Conservation (phyloP, 768 basidiomycete genomes). For the Lactifluus echinatus region DNA sequence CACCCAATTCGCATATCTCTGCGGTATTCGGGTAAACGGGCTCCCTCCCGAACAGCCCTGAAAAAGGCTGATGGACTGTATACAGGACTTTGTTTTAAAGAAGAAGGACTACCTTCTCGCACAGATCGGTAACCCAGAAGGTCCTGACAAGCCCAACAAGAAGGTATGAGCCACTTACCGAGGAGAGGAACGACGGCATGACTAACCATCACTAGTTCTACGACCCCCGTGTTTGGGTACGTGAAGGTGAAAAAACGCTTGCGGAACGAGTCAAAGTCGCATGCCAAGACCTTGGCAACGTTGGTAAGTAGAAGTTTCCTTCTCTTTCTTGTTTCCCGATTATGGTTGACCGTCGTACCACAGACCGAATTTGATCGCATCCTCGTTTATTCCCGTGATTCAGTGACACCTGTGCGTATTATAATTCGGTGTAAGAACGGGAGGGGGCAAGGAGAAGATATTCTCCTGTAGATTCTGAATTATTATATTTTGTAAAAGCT, state of each 20-base stretch:
- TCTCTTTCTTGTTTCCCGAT: not conserved
- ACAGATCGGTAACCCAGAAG: conserved; percentile 97
- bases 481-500: not conserved
- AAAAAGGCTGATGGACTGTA: not conserved
- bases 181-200: not conserved
- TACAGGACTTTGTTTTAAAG: conserved; percentile 72
- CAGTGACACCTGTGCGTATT: not conserved
- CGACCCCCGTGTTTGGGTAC: conserved; percentile 97
- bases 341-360: not conserved
- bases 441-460: not conserved
- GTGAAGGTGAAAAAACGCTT: conserved; percentile 96
- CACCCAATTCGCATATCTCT: conserved; percentile 86
- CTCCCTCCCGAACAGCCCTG: not conserved
- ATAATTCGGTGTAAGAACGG: not conserved
- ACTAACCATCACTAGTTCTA: conserved; percentile 48
- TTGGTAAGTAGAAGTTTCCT: conserved; percentile 6
- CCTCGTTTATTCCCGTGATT: not conserved
- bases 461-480: conserved; percentile 3
- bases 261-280: conserved; percentile 82
- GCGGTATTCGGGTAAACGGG: conserved; percentile 61
- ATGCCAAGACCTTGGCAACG: conserved; percentile 79
- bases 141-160: conserved; percentile 98
- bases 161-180: conserved; percentile 47
- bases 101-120: conserved; percentile 83
- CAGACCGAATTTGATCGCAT: conserved; percentile 6